A percentile compares a stretch with the other conserved stretches of the same genome.
Conservation (phyloP, 2,329 filamentous ascomycete species). For the Pseudocercospora fijiensis region DNA sequence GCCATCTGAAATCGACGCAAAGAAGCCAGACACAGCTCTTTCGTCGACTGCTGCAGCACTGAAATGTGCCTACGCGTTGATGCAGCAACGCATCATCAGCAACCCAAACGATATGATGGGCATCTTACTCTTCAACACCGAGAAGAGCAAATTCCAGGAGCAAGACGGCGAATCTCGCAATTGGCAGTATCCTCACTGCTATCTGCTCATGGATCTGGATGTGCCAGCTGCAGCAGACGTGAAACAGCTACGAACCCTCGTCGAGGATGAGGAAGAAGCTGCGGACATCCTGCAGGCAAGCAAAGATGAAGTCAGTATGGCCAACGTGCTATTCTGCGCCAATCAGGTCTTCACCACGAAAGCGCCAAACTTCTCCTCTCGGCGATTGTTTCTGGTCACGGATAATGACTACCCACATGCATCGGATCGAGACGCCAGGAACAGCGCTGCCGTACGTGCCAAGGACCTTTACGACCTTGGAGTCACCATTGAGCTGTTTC, state of each 20-base stretch:
- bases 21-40: constrained; percentile 70
- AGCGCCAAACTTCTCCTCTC: constrained; percentile 88
- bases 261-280: constrained; percentile 74
- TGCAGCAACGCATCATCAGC: constrained; percentile 98
- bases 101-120: constrained; percentile 98
- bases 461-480: constrained; percentile 95
- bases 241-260: constrained; percentile 70
- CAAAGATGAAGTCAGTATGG: constrained; percentile 71
- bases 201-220: constrained; percentile 83
- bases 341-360: constrained; percentile 96
- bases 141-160: constrained; percentile 75
- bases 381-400: constrained; percentile 91
- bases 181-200: constrained; percentile 82
- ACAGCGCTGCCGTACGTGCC: constrained; percentile 78
- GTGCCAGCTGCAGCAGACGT: constrained; percentile 85
- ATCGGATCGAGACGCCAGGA: constrained; percentile 68
- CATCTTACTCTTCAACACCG: constrained; percentile 84
- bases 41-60: constrained; percentile 79
- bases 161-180: constrained; percentile 59
- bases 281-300: constrained; percentile 68
- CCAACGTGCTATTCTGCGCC: constrained; percentile 87
- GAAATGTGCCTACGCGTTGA: constrained; percentile 90
- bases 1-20: constrained; percentile 64
- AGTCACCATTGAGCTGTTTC: constrained; percentile 88
- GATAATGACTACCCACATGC: constrained; percentile 86